Base-by-base conservation (phyloP, 371 early-diverging fungal species). In the Dichotomocladium elegans region DNA sequence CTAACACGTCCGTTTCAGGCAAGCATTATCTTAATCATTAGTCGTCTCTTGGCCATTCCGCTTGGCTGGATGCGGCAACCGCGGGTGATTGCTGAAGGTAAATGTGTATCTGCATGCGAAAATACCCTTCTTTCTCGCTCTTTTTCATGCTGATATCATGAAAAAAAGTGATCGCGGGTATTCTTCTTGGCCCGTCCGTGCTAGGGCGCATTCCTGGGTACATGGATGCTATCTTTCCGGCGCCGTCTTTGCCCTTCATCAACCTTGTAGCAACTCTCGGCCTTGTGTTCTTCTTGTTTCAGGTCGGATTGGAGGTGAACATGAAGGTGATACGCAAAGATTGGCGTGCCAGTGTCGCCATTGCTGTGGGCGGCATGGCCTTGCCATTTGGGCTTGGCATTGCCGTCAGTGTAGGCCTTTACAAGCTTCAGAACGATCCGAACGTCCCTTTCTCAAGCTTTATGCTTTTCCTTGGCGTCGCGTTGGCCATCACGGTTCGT, bases 221-320 rank as follows among this genome's bases (percentile, higher is more conserved):
- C 55, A 62, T 57, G 27, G 50, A 59, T n/a, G 71, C 79, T 12
- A 76, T 91, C 7, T 91, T 92, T 53, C 85, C 87, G 15, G 19
- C 55, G 0, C 63, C 42, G 5, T 88, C 89, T 2, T 57, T 91
- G n/a, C 79, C 86, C 0, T 79, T 71, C 55, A 67, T 96, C 37
- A 85, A 80, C 34, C 66, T 94, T 21, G 76, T 93, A 7, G 84
- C 96, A n/a, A 89, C 88, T 57, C 63, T 97, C 56, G 96, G 95
- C 10, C 74, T 97, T 33, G 78, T 95, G 12, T 80, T 97, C 43
- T 96, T 90, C 67, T 72, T 96, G 44, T 95, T 95, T 64, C 78
- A 95, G 44, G 90, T 95, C 22, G 93, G 94, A 3, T 64, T 92
- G 15, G 92, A 91, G 64, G 82, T 92, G 22, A 87, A 91, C 53